These are phyloP conservation scores for Panicum virgatum DNA, from an alignment of 202 grass and related monocot species.

Conservation along the genomic window DNA sequence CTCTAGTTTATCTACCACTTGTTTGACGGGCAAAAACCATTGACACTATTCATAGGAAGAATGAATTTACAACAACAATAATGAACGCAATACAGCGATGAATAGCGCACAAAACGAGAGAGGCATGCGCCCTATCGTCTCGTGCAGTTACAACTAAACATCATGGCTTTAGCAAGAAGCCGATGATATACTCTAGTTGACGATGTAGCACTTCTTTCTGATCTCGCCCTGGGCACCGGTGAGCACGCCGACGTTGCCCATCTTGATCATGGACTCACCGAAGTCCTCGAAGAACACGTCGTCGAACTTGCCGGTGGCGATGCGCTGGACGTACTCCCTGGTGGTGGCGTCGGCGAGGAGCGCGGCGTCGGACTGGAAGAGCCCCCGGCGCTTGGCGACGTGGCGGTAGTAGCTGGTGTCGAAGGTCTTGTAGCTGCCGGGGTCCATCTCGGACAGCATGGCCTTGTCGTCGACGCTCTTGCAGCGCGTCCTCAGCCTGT, in stretches of 20 bases:
- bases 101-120: not conserved
- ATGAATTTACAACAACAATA: not conserved
- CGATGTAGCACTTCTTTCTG: constrained; percentile 43
- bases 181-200: not conserved
- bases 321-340: constrained; percentile 42
- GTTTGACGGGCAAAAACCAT: not conserved
- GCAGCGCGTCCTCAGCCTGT: constrained; percentile 44
- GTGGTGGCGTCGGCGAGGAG: constrained; percentile 47
- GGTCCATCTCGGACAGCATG: constrained; percentile 53
- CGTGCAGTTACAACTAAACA: not conserved
- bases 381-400: constrained; percentile 29
- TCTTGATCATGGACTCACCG: constrained; percentile 53
- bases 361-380: constrained; percentile 53
- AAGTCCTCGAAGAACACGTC: constrained; percentile 54
- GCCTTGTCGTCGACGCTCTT: constrained; percentile 13
- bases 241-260: constrained; percentile 51
- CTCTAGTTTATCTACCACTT: not conserved
- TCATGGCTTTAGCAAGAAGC: not conserved
- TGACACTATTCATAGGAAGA: not conserved
- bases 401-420: constrained; percentile 55
- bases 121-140: not conserved
- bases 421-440: constrained; percentile 59
- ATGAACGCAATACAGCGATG: not conserved
- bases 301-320: constrained; percentile 39
- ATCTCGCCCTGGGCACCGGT: constrained; percentile 46